phyloP scores from a whole-genome alignment of 768 basidiomycete genomes.

The Baorangia bicolor region DNA sequence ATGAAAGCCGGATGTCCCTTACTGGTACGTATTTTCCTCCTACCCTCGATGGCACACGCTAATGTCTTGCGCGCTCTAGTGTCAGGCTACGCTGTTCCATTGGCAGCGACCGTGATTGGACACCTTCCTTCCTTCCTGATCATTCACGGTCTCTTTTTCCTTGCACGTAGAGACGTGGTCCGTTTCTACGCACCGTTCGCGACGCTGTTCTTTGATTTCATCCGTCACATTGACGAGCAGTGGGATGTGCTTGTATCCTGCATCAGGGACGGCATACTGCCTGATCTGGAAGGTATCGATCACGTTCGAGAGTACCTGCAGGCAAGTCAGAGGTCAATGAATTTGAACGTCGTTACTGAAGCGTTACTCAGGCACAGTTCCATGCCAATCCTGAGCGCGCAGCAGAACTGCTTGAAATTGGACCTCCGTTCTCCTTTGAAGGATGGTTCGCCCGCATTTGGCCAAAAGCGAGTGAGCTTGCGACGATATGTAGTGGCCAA shows the following conservation, averaged over 20 bases:
- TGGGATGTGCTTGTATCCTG: slow-evolving; percentile 18
- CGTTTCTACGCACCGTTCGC: slow-evolving; percentile 1
- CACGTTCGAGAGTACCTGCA: slow-evolving; percentile 16
- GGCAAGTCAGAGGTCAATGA: not conserved
- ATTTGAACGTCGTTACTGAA: not conserved
- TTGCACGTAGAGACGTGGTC: slow-evolving; percentile 2
- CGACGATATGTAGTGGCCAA: slow-evolving; percentile 10
- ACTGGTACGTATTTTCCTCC: not conserved
- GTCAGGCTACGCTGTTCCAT: slow-evolving; percentile 12
- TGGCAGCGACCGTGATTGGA: slow-evolving; percentile 13
- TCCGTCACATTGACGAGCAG: slow-evolving; percentile 15
- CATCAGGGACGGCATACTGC: slow-evolving; percentile 15
- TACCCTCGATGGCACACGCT: not conserved
- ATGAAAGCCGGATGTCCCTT: slow-evolving; percentile 5
- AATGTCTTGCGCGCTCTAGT: slow-evolving; percentile 2
- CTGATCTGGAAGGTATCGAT: slow-evolving; percentile 11
- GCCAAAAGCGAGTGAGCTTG: slow-evolving; percentile 4
- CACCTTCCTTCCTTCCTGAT: slow-evolving; percentile 17
- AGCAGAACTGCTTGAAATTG: slow-evolving; percentile 17
- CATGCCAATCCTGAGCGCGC: slow-evolving; percentile 16
- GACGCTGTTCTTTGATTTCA: slow-evolving; percentile 11
- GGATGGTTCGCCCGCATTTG: slow-evolving; percentile 21
- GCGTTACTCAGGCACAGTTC: slow-evolving; percentile 3
- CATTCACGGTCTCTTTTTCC: slow-evolving; percentile 24
- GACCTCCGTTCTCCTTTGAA: slow-evolving; percentile 5